Evolutionary conservation across 2,329 filamentous ascomycete species (phyloP).

Genomic region (Fusarium sambucinum): DNA sequence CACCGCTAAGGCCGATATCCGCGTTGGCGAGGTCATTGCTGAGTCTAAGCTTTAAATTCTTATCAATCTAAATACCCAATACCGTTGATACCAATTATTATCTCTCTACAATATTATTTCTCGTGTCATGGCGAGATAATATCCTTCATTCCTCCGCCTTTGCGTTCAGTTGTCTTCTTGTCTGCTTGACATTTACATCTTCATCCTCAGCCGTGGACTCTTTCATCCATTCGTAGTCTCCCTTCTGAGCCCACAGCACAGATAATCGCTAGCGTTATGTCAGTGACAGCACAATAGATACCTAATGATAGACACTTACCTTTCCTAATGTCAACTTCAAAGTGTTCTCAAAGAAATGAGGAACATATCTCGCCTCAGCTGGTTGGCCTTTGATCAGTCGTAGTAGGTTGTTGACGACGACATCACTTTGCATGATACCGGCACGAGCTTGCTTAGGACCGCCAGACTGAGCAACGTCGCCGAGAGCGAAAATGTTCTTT

Average conservation of each 20-base stretch:
- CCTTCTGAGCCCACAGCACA: constrained; percentile 11
- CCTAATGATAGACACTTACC: not conserved
- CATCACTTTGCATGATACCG: constrained; percentile 20
- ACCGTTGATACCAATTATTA: not conserved
- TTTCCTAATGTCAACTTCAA: constrained; percentile 26
- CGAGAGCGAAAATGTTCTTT: constrained; percentile 13
- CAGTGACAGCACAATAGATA: fast-evolving
- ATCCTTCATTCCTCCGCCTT: not conserved
- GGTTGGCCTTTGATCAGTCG: not conserved
- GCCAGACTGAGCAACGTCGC: constrained; percentile 25
- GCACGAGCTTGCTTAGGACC: constrained; percentile 35
- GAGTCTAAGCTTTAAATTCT: not conserved
- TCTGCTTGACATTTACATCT: constrained; percentile 14
- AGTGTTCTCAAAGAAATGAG: constrained; percentile 16
- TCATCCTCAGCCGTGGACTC: not conserved
- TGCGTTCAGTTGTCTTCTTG: constrained; percentile 8
- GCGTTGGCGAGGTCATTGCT: constrained; percentile 3
- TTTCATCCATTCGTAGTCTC: constrained; percentile 14
- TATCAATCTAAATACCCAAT: fast-evolving
- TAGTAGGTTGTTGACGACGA: constrained; percentile 10
- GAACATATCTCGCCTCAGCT: not conserved
- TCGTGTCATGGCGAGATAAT: too few relatives aligned
- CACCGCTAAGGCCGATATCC: not conserved
- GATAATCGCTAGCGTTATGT: not conserved
- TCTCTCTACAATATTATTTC: too few relatives aligned